Evolutionary conservation across 2,329 filamentous ascomycete species (phyloP).

Genomic region (Arthrobotrys musiformis): DNA sequence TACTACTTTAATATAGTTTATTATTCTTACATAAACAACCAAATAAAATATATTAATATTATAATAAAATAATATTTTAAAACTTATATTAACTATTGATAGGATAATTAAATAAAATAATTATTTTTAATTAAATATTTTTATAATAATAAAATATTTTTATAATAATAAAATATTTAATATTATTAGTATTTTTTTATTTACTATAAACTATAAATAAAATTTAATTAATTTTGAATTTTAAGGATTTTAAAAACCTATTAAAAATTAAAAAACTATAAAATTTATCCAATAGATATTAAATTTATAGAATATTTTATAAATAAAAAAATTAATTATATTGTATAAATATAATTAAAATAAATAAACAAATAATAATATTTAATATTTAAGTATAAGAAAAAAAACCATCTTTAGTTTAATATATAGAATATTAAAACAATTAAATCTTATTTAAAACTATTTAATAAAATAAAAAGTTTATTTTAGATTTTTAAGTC

Average conservation of each 20-base stretch:
- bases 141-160: no score
- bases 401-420: no score
- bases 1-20: no score
- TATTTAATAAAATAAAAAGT: slow-evolving; percentile 1
- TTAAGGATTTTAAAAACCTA: no score
- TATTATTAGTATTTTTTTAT: no score
- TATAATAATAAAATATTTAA: no score
- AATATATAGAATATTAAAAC: background rate
- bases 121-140: background rate
- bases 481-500: slow-evolving; percentile 1
- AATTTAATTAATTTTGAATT: no score
- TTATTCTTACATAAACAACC: background rate
- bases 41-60: background rate
- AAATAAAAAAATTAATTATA: no score
- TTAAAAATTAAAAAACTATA: background rate
- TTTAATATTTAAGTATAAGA: background rate
- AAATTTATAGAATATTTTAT: background rate
- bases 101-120: background rate
- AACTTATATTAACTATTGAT: background rate
- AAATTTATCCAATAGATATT: background rate
- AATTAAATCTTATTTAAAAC: background rate
- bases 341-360: no score
- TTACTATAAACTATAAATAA: no score
- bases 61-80: background rate
- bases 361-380: no score